Conservation (phyloP, 768 basidiomycete species). For the Exidia glandulosa region DNA sequence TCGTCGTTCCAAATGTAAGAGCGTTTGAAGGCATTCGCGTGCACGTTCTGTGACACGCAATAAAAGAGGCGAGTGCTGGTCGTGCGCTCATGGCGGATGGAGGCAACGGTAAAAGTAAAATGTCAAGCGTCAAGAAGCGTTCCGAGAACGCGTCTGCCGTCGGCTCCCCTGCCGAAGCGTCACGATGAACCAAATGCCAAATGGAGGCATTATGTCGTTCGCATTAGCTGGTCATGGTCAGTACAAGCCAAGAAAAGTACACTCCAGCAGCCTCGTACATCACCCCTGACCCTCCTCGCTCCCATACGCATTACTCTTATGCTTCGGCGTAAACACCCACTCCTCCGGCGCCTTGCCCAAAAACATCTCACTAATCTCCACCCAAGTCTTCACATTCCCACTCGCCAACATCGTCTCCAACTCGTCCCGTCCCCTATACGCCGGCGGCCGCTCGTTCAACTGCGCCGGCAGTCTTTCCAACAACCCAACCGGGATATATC, state of each 20-base stretch:
- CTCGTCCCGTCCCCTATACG: constrained; percentile 79
- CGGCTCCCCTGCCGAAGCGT: too few relatives aligned
- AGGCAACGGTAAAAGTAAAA: too few relatives aligned
- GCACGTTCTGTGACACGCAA: too few relatives aligned
- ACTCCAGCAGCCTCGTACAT: constrained; percentile 2
- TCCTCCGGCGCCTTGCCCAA: constrained; percentile 74
- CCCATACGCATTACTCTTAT: constrained; percentile 76
- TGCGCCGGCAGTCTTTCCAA: constrained; percentile 69
- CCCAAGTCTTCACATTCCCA: constrained; percentile 72
- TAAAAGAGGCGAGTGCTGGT: too few relatives aligned
- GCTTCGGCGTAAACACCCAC: constrained; percentile 85
- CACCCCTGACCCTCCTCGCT: constrained; percentile 51
- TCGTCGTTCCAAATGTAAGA: too few relatives aligned
- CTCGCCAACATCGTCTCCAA: constrained; percentile 82
- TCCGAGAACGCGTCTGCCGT: too few relatives aligned
- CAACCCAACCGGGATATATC: constrained; percentile 89
- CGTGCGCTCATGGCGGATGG: too few relatives aligned
- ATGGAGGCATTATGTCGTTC: too few relatives aligned
- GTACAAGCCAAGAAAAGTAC: neutral
- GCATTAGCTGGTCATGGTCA: too few relatives aligned
- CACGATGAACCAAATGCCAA: too few relatives aligned
- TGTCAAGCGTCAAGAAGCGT: too few relatives aligned
- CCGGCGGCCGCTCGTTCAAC: constrained; percentile 86
- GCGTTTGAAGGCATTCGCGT: too few relatives aligned
- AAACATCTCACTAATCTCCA: constrained; percentile 92